Evolutionary conservation across 2,329 filamentous ascomycete genomes (phyloP), one percentile per base, ranked within the genome.

Genomic region (Penicillium sp.): DNA sequence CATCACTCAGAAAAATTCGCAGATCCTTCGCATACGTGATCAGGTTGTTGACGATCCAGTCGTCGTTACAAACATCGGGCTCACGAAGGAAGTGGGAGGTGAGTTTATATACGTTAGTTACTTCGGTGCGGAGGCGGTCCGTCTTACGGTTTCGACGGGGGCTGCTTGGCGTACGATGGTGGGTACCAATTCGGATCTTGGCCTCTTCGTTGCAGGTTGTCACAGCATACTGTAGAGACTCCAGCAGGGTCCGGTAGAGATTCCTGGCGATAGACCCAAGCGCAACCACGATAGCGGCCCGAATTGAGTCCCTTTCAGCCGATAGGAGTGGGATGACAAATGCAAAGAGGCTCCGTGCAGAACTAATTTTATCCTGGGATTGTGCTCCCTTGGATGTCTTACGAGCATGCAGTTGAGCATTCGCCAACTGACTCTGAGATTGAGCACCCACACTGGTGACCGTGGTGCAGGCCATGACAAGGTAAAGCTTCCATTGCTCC

Each of bases 401-500:
- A 44, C 93, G 85, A 4, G 86, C 83, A 73, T 98, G 93, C 39
- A 52, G n/a, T 62, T 96, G 89, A 37, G 82, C 82, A 59, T 83
- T 83, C 13, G 81, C 79, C 29, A 87, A 80, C 54, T 87, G 84
- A 22, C 82, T 81, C 59, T 84, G 80, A 33, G 80, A 81, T 55
- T 85, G 81, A 21, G 81, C 86, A 10, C 91, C 91, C 10, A 91
- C 85, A 64, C 95, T 95, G 37, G 90, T 93, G 55, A 99, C 81
- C 0, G 95, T 98, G 10, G 93, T 96, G 75, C 96, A 99, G 10
- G 93, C 95, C 77, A 99, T 97, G 54, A 97, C 93, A 26, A 99
- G 82, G 72, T 98, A 98, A 2, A 98, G 80, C 75, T 97, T 98
- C 93, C 93, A 99, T 72, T 99, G 95, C 74, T 98, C 96, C 57